Base-by-base conservation (phyloP, 208 protist species). In the Trichomonas gallinae region DNA sequence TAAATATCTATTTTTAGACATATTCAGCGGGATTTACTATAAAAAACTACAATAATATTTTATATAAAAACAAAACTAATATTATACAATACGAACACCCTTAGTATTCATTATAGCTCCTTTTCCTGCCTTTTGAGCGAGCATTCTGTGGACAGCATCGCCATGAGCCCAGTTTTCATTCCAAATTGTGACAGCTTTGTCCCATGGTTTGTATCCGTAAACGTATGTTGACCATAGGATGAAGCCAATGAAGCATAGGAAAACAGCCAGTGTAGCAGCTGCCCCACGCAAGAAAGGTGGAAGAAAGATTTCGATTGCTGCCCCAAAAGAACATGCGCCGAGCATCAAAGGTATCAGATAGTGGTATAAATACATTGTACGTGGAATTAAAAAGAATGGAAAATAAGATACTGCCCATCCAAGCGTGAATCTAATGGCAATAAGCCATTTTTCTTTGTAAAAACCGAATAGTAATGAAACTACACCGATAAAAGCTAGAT, bases 261-360 rank as follows among this genome's bases (percentile, higher is more conserved):
- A 93, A 6, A 42, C 42, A 26, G 44, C 21, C 15, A 93, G 8
- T 6, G 13, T 31, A 13, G 87, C 8, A 34, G 44, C 15, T 58
- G 26, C 17, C 21, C 87, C 87, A 13, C 40, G n/a, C n/a, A 93
- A 93, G 34, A 93, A 93, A 36, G 45, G 9, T 21, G 87, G 87
- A 34, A 93, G 26, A 36, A 42, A 93, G 45, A 93, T 21, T 9
- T 93, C 87, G 38, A 93, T 93, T 11, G 26, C 0, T 15, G 87
- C 87, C 2, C 87, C 87, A 93, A 93, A 93, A 58, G 87, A 26
- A 8, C 23, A 38, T 8, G n/a, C 42, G 45, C 87, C 87, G 8
- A 93, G 44, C 87, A 93, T 93, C 87, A 93, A 15, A 38, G 87
- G 87, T 11, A 93, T 93, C 17, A 93, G 46, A 51, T 93, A 93